phyloP scores from a whole-genome alignment of 257 asterid genomes.

The Solanum lycopersicoides region DNA sequence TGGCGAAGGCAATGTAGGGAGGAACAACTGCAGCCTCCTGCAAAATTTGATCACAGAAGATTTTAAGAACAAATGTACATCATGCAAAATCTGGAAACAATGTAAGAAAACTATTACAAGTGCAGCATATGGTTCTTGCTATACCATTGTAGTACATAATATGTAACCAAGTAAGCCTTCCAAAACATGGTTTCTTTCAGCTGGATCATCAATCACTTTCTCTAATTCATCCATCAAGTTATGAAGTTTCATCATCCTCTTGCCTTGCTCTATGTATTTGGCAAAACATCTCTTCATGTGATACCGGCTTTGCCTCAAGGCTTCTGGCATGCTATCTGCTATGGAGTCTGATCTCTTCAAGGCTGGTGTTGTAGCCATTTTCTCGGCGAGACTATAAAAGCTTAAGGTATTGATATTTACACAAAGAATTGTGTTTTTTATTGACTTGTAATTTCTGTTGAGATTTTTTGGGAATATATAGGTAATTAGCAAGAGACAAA shows the following conservation, averaged over 20 bases:
- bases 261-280: conserved; percentile 61
- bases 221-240: conserved; percentile 77
- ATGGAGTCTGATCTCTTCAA: conserved; percentile 60
- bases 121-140: background rate
- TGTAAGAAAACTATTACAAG: background rate
- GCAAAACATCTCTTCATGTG: conserved; percentile 90
- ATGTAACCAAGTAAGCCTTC: conserved; percentile 86
- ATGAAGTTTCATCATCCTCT: conserved; percentile 53
- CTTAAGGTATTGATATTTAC: background rate
- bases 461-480: conserved; percentile 27
- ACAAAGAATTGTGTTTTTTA: background rate
- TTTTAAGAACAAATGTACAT: background rate
- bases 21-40: conserved; percentile 96
- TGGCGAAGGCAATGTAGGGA: conserved; percentile 70
- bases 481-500: conserved; percentile 7
- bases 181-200: conserved; percentile 50
- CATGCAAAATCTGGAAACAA: background rate
- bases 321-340: conserved; percentile 85
- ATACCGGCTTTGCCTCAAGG: conserved; percentile 75
- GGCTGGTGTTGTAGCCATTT: conserved; percentile 42
- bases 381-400: background rate
- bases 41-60: background rate
- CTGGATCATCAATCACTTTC: conserved; percentile 55
- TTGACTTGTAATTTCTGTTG: background rate
- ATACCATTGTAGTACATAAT: conserved; percentile 80